Evolutionary conservation across 345 rosid species (phyloP).

Genomic region (Heritiera fomes): DNA sequence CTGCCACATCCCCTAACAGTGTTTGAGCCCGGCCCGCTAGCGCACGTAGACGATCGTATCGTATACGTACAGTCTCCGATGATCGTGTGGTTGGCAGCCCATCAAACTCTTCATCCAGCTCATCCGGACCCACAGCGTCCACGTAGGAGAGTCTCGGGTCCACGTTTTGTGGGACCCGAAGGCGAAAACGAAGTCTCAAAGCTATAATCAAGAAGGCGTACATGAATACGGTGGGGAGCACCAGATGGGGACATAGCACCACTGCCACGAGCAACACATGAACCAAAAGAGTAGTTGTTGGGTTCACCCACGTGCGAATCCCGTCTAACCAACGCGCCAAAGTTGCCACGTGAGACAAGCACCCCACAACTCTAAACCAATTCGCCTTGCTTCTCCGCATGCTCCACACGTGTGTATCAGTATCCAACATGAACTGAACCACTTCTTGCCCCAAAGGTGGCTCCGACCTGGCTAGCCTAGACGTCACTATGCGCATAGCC

Average conservation of each 20-base stretch:
- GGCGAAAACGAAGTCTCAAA: conserved; percentile 57
- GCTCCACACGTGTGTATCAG: conserved; percentile 89
- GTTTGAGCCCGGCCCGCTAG: conserved; percentile 84
- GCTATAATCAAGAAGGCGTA: conserved; percentile 69
- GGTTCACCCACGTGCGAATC: conserved; percentile 70
- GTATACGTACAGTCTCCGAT: conserved; percentile 51
- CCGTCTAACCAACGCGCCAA: conserved; percentile 70
- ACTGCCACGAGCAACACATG: conserved; percentile 66
- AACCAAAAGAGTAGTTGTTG: conserved; percentile 67
- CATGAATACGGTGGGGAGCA: conserved; percentile 85
- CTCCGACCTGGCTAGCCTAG: conserved; percentile 68
- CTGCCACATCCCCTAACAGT: conserved; percentile 76
- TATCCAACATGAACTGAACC: conserved; percentile 78
- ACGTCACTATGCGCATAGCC: conserved; percentile 79
- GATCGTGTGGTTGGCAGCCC: conserved; percentile 69
- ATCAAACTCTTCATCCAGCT: conserved; percentile 88
- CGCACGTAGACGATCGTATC: conserved; percentile 80
- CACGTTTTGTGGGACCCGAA: conserved; percentile 44
- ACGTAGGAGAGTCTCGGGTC: conserved; percentile 70
- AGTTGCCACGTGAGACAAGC: conserved; percentile 59
- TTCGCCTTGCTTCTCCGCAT: conserved; percentile 90
- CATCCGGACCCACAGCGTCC: conserved; percentile 63
- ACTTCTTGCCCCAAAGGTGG: conserved; percentile 85
- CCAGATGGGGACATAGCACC: conserved; percentile 70
- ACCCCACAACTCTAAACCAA: conserved; percentile 81